phyloP scores from a whole-genome alignment of 2,329 filamentous ascomycete genomes.

The Ophiostoma piceae region DNA sequence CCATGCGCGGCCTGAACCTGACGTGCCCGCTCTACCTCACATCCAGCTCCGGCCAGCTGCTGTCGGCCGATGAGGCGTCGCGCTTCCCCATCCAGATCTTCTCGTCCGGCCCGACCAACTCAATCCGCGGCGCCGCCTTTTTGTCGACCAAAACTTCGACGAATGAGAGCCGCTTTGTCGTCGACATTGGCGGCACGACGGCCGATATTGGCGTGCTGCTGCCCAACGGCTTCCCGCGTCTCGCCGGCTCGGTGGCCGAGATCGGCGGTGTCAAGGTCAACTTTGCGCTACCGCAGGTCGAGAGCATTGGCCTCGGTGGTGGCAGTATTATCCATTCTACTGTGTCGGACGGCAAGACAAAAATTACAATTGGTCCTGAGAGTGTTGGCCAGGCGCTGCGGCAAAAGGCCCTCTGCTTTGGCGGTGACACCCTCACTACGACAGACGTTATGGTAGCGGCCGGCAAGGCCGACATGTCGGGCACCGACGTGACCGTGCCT shows the following conservation, averaged over 20 bases:
- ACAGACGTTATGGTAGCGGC: constrained; percentile 48
- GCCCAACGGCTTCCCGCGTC: constrained; percentile 57
- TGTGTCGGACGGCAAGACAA: constrained; percentile 16
- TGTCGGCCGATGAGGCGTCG: constrained; percentile 39
- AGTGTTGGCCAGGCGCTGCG: constrained; percentile 41
- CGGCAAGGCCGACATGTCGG: constrained; percentile 10
- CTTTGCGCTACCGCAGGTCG: constrained; percentile 52
- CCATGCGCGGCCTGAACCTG: constrained; percentile 40
- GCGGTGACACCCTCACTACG: constrained; percentile 51
- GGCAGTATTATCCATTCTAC: constrained; percentile 38
- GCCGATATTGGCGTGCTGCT: constrained; percentile 58
- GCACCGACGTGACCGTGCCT: constrained; percentile 28
- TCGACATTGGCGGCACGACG: constrained; percentile 63
- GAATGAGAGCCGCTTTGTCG: constrained; percentile 46
- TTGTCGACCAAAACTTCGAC: constrained; percentile 30
- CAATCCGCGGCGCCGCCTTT: constrained; percentile 47
- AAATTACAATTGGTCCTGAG: constrained; percentile 29
- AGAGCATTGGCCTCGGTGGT: constrained; percentile 55
- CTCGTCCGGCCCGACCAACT: constrained; percentile 33
- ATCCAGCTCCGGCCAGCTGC: constrained; percentile 47
- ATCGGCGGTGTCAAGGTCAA: constrained; percentile 60
- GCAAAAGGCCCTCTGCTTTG: constrained; percentile 52
- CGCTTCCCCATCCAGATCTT: constrained; percentile 46
- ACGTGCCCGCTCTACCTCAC: constrained; percentile 43
- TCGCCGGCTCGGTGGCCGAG: constrained; percentile 57